Base-by-base conservation (phyloP, 1,284 basidiomycete species). In the Naganishia cerealis region DNA sequence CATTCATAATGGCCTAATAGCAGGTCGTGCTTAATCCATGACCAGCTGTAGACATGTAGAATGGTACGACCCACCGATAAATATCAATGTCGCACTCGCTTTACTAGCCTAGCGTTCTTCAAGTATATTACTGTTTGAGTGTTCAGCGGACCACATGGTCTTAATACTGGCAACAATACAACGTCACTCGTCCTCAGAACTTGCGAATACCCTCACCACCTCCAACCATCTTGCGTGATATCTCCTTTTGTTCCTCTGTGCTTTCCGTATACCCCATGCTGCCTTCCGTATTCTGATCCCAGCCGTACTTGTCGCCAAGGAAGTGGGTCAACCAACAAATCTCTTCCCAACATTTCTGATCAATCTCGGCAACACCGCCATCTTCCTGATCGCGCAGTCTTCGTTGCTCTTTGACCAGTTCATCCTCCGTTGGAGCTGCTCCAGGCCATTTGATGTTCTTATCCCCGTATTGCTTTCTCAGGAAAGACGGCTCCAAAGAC, bases 241-340 rank as follows among this genome's bases (percentile, higher is more conserved):
- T 62, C 52, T 67, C 66, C 53, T 67, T 67, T 33, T 67, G 66
- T 52, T 67, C 57, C n/a, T 56, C 66, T 21, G 66, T 67, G 50
- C 66, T 67, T 52, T 67, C 66, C 50, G 66, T 67, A 53, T 67
- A 67, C 21, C 66, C 66, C 43, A 38, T 46, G 21, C 58, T 67
- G 3, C 66, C 66, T 29, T 67, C 66, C 26, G 61, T 58, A 36
- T 62, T 56, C 39, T 24, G 50, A 21, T 61, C 58, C 66, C 66
- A 67, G 9, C 57, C 57, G 21, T 67, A 67, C 53, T 40, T 67
- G 10, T 62, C 58, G 24, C 58, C 66, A 42, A 67, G 18, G n/a
- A 62, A 53, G 39, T 39, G 46, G 8, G 59, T 54, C 40, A 67
- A 39, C 66, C 66, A 67, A 33, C 58, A 59, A 16, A 67, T n/a